A percentile compares a stretch with the other conserved stretches of the same genome.
Conservation (phyloP, 768 basidiomycete genomes). For the Boletus pseudo-olivaceus region DNA sequence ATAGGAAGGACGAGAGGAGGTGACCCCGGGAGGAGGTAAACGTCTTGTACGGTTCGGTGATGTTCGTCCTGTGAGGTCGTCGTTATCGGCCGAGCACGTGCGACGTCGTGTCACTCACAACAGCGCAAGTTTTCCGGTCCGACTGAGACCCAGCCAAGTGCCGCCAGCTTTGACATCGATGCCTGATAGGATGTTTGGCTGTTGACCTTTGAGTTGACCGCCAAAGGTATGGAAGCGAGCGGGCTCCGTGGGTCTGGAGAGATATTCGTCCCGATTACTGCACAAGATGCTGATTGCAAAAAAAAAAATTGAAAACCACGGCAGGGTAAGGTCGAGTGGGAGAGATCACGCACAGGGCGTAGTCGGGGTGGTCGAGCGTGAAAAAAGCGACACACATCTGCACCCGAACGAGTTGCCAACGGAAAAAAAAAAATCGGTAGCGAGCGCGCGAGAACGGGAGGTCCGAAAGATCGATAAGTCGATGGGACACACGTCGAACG, state of each 20-base stretch:
- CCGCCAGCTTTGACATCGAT: conserved; percentile 72
- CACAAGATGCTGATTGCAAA: conserved; percentile 54
- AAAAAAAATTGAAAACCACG: neutral
- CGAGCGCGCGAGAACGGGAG: neutral
- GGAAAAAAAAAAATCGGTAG: neutral
- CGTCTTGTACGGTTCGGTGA: conserved; percentile 58
- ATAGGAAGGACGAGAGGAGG: conserved; percentile 65
- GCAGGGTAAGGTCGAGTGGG: neutral
- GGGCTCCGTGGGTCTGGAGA: conserved; percentile 60
- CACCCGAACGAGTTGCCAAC: neutral
- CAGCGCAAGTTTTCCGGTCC: conserved; percentile 63
- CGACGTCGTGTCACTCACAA: conserved; percentile 46
- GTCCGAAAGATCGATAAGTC: neutral
- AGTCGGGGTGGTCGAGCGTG: conserved; percentile 72
- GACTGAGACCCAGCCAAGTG: conserved; percentile 76
- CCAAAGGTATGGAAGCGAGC: conserved; percentile 71
- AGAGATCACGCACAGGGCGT: conserved; percentile 57
- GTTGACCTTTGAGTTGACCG: conserved; percentile 13
- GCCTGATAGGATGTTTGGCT: conserved; percentile 60
- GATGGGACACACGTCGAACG: conserved; percentile 1
- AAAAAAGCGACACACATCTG: conserved; percentile 79
- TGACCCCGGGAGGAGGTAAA: conserved; percentile 63
- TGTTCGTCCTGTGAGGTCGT: conserved; percentile 64
- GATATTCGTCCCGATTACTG: conserved; percentile 74
- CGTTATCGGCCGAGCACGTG: neutral